phyloP scores from a whole-genome alignment of 371 early-diverging fungal genomes.

The Mortierella sp. region DNA sequence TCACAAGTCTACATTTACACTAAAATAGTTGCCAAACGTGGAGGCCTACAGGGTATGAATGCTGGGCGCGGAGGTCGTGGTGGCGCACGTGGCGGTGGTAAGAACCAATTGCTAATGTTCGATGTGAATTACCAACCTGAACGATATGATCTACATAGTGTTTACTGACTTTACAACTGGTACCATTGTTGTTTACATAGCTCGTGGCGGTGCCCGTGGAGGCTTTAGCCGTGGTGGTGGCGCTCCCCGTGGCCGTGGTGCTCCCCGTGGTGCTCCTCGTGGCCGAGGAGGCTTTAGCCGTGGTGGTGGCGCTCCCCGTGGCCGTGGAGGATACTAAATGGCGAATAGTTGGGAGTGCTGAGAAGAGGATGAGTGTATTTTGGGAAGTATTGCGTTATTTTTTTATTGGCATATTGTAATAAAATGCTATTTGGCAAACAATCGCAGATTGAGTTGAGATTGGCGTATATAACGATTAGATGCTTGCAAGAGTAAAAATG shows the following conservation, averaged over 20 bases:
- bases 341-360: neutral
- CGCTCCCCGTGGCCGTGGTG: conserved; percentile 47
- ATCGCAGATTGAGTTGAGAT: neutral
- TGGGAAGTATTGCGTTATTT: neutral
- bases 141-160: neutral
- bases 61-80: conserved; percentile 52
- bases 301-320: conserved; percentile 35
- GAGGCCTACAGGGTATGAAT: conserved; percentile 57
- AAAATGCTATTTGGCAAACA: conserved; percentile 11
- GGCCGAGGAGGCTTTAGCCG: conserved; percentile 60
- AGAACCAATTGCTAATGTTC: neutral
- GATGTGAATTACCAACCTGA: neutral
- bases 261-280: conserved; percentile 58
- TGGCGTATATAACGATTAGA: neutral
- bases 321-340: conserved; percentile 55
- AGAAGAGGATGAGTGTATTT: neutral
- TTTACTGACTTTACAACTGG: neutral
- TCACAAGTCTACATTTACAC: neutral
- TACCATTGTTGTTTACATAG: neutral
- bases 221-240: conserved; percentile 11
- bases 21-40: conserved; percentile 62
- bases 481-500: conserved; percentile 30
- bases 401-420: conserved; percentile 14
- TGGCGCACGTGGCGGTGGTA: conserved; percentile 39
- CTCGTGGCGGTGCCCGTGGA: conserved; percentile 25